Evolutionary conservation across 352 stramenopile genomes (phyloP).

Genomic region (Blastocystis sp.): DNA sequence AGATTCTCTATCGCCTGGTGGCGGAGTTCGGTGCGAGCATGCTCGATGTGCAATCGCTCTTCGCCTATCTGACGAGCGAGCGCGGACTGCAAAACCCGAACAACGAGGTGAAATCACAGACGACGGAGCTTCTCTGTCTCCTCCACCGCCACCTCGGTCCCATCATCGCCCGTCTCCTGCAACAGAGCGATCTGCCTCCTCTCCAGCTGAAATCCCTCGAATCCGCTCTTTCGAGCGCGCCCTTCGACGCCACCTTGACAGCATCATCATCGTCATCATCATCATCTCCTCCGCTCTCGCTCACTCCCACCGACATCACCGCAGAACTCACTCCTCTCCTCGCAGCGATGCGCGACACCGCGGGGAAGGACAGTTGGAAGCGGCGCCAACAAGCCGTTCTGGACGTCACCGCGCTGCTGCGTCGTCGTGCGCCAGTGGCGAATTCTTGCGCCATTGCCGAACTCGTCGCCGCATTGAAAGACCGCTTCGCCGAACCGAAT

Average conservation of each 20-base stretch:
- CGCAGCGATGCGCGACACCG: background rate
- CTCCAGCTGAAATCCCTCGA: background rate
- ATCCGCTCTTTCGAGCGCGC: background rate
- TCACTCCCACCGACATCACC: background rate
- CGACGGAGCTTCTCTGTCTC: background rate
- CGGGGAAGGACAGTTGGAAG: slow-evolving; percentile 49
- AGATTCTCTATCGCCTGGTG: slow-evolving; percentile 4
- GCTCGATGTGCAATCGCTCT: slow-evolving; percentile 5
- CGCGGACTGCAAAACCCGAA: background rate
- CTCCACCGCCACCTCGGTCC: slow-evolving; percentile 11
- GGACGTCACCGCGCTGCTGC: slow-evolving; percentile 7
- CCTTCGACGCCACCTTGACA: background rate
- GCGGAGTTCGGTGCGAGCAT: background rate
- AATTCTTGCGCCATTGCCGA: background rate
- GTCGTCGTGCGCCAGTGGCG: background rate
- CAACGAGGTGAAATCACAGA: slow-evolving; percentile 26
- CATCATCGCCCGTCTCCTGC: background rate
- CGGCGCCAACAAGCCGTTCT: background rate
- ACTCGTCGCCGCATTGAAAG: background rate
- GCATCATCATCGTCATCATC: background rate
- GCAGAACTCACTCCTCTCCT: background rate
- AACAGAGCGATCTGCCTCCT: background rate
- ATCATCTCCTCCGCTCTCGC: background rate
- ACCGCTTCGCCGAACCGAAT: slow-evolving; percentile 17
- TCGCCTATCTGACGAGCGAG: slow-evolving; percentile 19